Conservation (phyloP, 2,329 filamentous ascomycete species). For the Ophiognomonia clavigignenti-juglandacearum region DNA sequence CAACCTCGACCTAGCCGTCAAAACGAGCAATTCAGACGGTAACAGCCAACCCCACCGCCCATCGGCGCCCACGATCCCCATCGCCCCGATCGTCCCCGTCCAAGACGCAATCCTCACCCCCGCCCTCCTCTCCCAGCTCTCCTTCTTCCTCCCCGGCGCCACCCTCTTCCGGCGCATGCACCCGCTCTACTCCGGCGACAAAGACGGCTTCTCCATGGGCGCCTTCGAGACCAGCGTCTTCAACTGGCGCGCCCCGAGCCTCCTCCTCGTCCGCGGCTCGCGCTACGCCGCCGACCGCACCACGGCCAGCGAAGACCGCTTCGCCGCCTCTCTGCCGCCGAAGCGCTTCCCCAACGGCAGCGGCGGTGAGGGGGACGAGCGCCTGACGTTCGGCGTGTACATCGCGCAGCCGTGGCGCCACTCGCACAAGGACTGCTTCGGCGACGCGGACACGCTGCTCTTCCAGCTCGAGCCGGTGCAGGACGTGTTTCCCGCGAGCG, state of each 20-base stretch:
- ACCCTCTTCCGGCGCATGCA: constrained; percentile 62
- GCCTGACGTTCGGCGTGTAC: constrained; percentile 63
- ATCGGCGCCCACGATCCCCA: constrained; percentile 26
- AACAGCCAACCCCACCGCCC: constrained; percentile 18
- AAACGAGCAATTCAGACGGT: constrained; percentile 43
- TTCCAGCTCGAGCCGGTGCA: constrained; percentile 71
- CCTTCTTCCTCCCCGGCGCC: constrained; percentile 64
- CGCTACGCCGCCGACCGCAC: constrained; percentile 40
- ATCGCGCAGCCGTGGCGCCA: constrained; percentile 64
- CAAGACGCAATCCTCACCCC: constrained; percentile 58
- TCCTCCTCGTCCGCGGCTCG: constrained; percentile 64
- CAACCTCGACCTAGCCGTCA: constrained; percentile 58
- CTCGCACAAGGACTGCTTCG: constrained; percentile 64
- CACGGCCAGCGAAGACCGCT: constrained; percentile 44
- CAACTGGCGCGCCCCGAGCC: constrained; percentile 71
- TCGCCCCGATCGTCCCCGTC: no score
- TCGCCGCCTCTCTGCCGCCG: constrained; percentile 58
- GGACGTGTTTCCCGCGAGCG: constrained; percentile 64
- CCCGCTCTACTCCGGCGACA: constrained; percentile 64
- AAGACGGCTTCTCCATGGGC: constrained; percentile 71
- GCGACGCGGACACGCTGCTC: constrained; percentile 55
- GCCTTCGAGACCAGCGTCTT: constrained; percentile 71
- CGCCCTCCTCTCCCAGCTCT: constrained; percentile 63
- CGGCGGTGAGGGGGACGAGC: constrained; percentile 23
- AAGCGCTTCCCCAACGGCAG: constrained; percentile 53